Percentiles rank a stretch among this genome's conserved stretches.
These are phyloP conservation scores for Cyclotella kingstonii DNA, from an alignment of 108 stramenopile genomes.

Conservation along the genomic window DNA sequence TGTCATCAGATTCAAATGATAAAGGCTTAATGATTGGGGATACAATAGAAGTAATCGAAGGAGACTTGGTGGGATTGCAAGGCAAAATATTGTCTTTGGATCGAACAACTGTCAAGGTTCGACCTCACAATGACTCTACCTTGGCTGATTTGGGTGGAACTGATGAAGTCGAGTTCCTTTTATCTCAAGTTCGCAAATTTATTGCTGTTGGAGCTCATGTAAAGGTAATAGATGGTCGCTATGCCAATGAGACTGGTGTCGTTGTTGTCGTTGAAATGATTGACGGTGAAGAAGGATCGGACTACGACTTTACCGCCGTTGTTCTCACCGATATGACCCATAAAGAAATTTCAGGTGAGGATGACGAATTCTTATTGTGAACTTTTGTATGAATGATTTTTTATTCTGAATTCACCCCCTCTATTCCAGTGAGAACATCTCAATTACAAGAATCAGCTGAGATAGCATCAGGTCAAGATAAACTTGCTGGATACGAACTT, in stretches of 20 bases:
- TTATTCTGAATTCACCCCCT: background rate
- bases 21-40: constrained; percentile 88
- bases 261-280: constrained; percentile 84
- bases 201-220: constrained; percentile 95
- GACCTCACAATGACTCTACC: constrained; percentile 62
- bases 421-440: constrained; percentile 61
- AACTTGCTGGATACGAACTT: constrained; percentile 84
- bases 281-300: constrained; percentile 63
- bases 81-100: constrained; percentile 91
- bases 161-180: constrained; percentile 87
- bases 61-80: constrained; percentile 91
- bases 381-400: background rate
- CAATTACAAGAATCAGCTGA: constrained; percentile 87
- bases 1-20: constrained; percentile 40
- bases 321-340: constrained; percentile 89
- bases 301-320: constrained; percentile 79
- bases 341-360: constrained; percentile 83
- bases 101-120: constrained; percentile 87
- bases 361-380: background rate
- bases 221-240: constrained; percentile 93
- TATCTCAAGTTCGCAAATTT: constrained; percentile 88
- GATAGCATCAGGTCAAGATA: constrained; percentile 85
- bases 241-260: constrained; percentile 93
- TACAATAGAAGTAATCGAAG: constrained; percentile 90
- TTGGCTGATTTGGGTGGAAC: constrained; percentile 71